Evolutionary conservation across 192 early-diverging fungal genomes (phyloP), one percentile per base, ranked within the genome.

Genomic region (Entomortierella chlamydospora): DNA sequence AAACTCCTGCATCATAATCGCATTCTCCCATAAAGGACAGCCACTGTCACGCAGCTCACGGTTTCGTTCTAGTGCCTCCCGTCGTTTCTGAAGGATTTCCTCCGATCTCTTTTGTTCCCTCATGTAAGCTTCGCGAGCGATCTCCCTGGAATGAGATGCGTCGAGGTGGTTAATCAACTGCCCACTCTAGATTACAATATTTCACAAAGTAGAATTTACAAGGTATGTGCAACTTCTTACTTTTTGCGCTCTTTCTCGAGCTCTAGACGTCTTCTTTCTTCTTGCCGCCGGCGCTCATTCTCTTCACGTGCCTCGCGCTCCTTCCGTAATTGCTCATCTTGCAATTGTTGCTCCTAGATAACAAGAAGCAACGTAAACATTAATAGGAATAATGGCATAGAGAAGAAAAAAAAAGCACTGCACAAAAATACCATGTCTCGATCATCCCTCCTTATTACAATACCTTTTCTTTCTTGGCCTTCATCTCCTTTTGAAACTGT

Each of bases 391-490:
- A 34, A 22, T 22, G 3, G 2, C 51, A 25, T 33, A 50, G 15
- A 50, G 4, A 50, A 50, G 4, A n/a, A n/a, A 22, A 50, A 50
- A 22, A n/a, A n/a, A n/a, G n/a, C n/a, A n/a, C n/a, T n/a, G n/a
- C n/a, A n/a, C n/a, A n/a, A n/a, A n/a, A n/a, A n/a, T n/a, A n/a
- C n/a, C n/a, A n/a, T n/a, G 22, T 50, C 47, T n/a, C 15, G 18
- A 50, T n/a, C n/a, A 50, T 10, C 4, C 22, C 47, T 50, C 12
- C 18, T 31, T 23, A 2, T 4, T 34, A 10, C 4, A 17, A 34
- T 66, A 73, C 72, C 72, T 73, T 65, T 39, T 65, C 69, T 57
- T 71, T 61, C 41, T 62, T 71, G 37, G 69, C 69, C 26, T 71
- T 71, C 59, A 71, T 71, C 1, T 71, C 69, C 26, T 52, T 71